These are phyloP conservation scores for Lunularia cruciata DNA, from an alignment of 225 moss, liverwort and hornwort species.

Conservation along the genomic window DNA sequence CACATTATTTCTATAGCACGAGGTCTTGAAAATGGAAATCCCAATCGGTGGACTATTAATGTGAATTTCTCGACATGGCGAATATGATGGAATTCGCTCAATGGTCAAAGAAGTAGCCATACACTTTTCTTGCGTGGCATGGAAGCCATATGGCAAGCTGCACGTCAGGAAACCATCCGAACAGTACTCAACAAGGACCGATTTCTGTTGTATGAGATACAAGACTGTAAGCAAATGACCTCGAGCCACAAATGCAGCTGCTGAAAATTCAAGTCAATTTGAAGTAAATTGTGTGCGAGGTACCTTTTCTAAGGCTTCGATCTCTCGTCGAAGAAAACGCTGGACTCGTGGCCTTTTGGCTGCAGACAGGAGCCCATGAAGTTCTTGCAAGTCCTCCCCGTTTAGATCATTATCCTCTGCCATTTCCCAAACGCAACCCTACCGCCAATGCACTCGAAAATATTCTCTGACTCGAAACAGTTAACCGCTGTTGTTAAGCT, in stretches of 20 bases:
- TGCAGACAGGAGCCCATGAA: constrained; percentile 7
- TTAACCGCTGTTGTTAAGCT: too few species aligned
- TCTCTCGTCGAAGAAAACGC: constrained; percentile 16
- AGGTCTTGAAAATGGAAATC: too few species aligned
- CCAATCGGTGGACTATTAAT: neutral
- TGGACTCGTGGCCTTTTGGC: constrained; percentile 35
- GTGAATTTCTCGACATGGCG: too few species aligned
- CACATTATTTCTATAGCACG: too few species aligned
- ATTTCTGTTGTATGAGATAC: neutral
- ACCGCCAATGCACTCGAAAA: too few species aligned
- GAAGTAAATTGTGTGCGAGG: neutral
- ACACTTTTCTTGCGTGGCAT: too few species aligned
- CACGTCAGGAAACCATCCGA: neutral
- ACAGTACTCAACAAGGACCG: neutral
- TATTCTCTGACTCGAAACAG: too few species aligned
- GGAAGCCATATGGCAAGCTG: too few species aligned
- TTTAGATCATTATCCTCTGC: constrained; percentile 19
- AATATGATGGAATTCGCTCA: too few species aligned
- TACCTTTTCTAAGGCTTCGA: constrained; percentile 21
- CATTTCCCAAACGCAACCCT: too few species aligned
- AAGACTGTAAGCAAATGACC: neutral
- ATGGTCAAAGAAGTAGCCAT: too few species aligned
- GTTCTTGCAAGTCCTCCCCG: constrained; percentile 27
- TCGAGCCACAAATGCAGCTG: neutral
- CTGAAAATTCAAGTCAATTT: neutral